Percentiles rank a stretch among this genome's conserved stretches.
Evolutionary conservation across 345 rosid species (phyloP).

Genomic region (Odontarrhena argentea): DNA sequence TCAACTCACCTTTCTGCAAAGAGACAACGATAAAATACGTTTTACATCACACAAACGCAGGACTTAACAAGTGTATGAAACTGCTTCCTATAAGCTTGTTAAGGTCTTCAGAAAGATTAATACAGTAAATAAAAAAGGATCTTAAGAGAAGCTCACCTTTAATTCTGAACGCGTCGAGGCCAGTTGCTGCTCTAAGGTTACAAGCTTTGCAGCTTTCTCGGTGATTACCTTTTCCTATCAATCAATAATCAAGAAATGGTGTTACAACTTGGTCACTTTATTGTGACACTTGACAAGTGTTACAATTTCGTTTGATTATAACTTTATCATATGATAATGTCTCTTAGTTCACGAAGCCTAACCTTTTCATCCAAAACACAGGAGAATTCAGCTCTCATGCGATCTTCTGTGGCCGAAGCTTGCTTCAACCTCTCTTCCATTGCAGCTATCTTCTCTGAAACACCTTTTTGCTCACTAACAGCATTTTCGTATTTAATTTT

Average conservation of each 20-base stretch:
- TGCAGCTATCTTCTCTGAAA: slow-evolving; percentile 40
- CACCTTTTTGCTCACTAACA: slow-evolving; percentile 41
- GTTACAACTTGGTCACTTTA: slow-evolving; percentile 25
- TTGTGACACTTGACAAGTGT: neutral
- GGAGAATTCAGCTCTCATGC: slow-evolving; percentile 39
- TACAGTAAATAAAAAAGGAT: slow-evolving; percentile 2
- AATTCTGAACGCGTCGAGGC: slow-evolving; percentile 39
- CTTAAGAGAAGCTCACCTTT: slow-evolving; percentile 41
- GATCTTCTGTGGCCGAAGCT: slow-evolving; percentile 35
- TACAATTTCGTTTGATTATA: neutral
- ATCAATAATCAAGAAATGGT: slow-evolving; percentile 29
- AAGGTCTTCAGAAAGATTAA: slow-evolving; percentile 8
- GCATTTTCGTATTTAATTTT: slow-evolving; percentile 47
- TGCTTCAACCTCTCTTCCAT: slow-evolving; percentile 37
- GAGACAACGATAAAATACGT: neutral
- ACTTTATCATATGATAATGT: neutral
- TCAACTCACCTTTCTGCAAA: slow-evolving; percentile 44
- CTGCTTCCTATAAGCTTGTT: neutral
- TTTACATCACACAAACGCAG: slow-evolving; percentile 2
- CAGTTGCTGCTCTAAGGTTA: slow-evolving; percentile 40
- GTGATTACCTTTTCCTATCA: slow-evolving; percentile 46
- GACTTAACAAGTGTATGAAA: neutral
- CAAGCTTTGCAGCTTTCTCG: slow-evolving; percentile 43
- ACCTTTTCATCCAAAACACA: slow-evolving; percentile 50
- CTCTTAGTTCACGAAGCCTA: neutral